A percentile compares a stretch with the other conserved stretches of the same genome.
phyloP scores from a whole-genome alignment of 2,329 filamentous ascomycete genomes.

The Aspergillus fischeri region DNA sequence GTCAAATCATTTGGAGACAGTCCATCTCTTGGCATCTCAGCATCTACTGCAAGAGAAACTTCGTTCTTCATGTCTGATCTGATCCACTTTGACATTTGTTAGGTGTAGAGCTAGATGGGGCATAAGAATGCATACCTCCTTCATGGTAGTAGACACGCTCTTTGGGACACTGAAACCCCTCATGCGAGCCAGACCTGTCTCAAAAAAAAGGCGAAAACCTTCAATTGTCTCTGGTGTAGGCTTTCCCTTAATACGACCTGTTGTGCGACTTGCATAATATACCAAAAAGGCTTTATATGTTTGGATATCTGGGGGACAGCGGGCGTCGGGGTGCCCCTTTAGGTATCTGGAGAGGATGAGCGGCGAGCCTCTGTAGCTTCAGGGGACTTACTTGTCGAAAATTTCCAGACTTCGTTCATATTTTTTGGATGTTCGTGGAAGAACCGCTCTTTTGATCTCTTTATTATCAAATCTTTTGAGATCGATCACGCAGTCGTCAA shows the following conservation, averaged over 20 bases:
- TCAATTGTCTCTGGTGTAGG: slow-evolving; percentile 1
- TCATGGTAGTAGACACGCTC: slow-evolving; percentile 1
- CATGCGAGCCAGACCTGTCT: neutral
- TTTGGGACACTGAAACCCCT: neutral
- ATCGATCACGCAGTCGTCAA: neutral
- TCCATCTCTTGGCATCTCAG: slow-evolving; percentile 9
- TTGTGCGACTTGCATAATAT: neutral
- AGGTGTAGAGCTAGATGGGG: too few relatives aligned
- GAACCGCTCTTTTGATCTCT: slow-evolving; percentile 1
- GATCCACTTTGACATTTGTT: too few relatives aligned
- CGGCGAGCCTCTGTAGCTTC: neutral
- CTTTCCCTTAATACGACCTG: neutral
- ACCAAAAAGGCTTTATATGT: slow-evolving; percentile 1
- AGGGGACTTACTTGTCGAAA: neutral
- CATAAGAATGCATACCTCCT: neutral
- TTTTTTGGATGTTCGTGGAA: neutral
- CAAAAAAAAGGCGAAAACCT: neutral
- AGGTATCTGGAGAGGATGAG: neutral
- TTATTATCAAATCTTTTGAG: neutral
- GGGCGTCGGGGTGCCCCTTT: neutral
- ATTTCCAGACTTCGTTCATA: neutral
- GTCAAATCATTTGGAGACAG: slow-evolving; percentile 14
- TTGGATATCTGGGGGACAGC: neutral
- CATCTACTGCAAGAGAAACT: too few relatives aligned
- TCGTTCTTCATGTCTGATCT: too few relatives aligned